Evolutionary conservation across 768 basidiomycete genomes (phyloP), one percentile per base, ranked within the genome.

Genomic region (Suillus weaverae): DNA sequence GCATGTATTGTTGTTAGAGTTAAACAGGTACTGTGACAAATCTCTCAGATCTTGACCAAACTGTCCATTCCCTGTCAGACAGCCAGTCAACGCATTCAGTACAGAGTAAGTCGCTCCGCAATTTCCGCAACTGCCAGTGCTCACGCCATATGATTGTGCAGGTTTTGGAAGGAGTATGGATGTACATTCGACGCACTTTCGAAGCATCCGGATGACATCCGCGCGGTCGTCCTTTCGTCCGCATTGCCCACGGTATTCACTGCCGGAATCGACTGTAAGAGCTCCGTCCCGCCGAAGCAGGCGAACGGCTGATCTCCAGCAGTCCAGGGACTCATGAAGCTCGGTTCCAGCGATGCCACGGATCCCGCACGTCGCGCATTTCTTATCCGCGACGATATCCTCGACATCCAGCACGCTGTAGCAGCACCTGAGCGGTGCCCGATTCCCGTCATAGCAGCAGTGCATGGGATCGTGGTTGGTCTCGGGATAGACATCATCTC

Each of bases 391-490:
- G 73, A 81, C 18, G 76, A 81, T 66, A 74, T 92, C 43, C 72
- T 77, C 4, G 75, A 78, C 44, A 92, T 95, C 76, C 95, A 97
- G 78, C 72, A 77, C 22, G 85, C 86, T 35, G 90, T 97, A 50
- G 80, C 85, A 0, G 81, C 89, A 0, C 86, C 93, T 0, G 87
- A 89, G 66, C 79, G 84, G 13, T 89, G 88, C 62, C 82, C 83
- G 0, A 88, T 91, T 72, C 95, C 95, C 0, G 91, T 97, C 63
- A 91, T 97, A 50, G 91, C 81, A 0, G 94, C 95, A 0, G 78
- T 91, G 0, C 89, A 94, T 69, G 95, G 94, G 0, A 75, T 85
- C 13, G 86, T 86, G 10, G 73, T 92, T 46, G 95, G 95, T 0
- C 82, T 96, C 0, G 91, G 89, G 0, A 80, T 96, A 11, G 95